Evolutionary conservation across 2,329 filamentous ascomycete species (phyloP).

Genomic region (Colletotrichum sp.): DNA sequence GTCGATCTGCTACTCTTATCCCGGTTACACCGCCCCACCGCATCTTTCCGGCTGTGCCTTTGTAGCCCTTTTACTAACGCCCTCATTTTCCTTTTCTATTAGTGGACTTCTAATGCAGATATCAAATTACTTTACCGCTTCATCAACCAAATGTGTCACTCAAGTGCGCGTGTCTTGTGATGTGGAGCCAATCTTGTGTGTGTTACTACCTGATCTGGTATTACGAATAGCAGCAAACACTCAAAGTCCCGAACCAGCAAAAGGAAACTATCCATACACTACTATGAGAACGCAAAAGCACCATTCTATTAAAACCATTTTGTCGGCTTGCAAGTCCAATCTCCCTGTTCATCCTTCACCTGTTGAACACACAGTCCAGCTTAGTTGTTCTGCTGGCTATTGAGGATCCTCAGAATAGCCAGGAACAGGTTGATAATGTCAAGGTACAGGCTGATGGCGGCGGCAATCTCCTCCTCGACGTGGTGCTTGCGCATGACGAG

Average conservation of each 20-base stretch:
- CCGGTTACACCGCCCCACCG: constrained; percentile 1
- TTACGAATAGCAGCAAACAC: not conserved
- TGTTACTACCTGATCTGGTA: not conserved
- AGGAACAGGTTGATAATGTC: constrained; percentile 98
- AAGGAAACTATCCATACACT: not conserved
- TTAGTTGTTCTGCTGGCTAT: constrained; percentile 94
- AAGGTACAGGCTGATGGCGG: constrained; percentile 91
- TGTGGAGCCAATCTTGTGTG: not conserved
- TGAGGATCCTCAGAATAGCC: constrained; percentile 92
- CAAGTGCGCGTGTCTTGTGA: not conserved
- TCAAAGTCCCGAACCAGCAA: not conserved
- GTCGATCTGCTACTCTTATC: constrained; percentile 18
- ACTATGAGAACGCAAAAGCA: not conserved
- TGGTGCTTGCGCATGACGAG: constrained; percentile 95
- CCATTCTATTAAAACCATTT: not conserved
- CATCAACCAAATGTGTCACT: not conserved
- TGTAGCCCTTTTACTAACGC: constrained; percentile 30
- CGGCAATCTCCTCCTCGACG: constrained; percentile 97
- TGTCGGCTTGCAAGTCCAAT: not conserved
- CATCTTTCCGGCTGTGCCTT: constrained; percentile 20
- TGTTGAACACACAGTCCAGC: not conserved
- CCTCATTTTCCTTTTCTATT: constrained; percentile 53
- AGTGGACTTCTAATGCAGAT: constrained; percentile 70
- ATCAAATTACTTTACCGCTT: constrained; percentile 52
- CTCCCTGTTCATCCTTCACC: not conserved